Evolutionary conservation across 2,329 filamentous ascomycete species (phyloP).

Genomic region (Hawksworthiomyces lignivorus): DNA sequence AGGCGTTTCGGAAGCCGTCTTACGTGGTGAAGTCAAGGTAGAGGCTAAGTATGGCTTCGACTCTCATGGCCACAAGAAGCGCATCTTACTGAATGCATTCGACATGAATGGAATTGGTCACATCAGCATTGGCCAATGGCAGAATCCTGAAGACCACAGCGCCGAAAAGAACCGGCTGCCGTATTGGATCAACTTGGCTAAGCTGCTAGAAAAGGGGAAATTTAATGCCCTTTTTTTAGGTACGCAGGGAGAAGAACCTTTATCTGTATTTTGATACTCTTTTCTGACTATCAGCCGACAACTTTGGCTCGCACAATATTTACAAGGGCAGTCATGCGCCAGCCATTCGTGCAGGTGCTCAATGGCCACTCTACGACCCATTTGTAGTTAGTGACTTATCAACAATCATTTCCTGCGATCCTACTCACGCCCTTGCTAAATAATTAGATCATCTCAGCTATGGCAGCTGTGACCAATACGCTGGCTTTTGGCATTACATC

Average conservation of each 20-base stretch:
- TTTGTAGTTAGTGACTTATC: too few relatives aligned
- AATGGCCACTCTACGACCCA: conserved; percentile 10
- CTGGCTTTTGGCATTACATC: conserved; percentile 12
- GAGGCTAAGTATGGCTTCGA: conserved; percentile 5
- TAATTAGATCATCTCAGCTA: conserved; percentile 9
- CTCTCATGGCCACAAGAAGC: conserved; percentile 9
- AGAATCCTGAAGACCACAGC: conserved; percentile 12
- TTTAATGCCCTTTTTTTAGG: conserved; percentile 10
- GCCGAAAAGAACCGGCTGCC: conserved; percentile 5
- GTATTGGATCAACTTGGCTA: conserved; percentile 9
- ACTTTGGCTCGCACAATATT: conserved; percentile 5
- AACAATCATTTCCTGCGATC: too few relatives aligned
- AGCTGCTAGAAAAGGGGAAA: conserved; percentile 5
- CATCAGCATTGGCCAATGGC: conserved; percentile 8
- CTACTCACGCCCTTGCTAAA: too few relatives aligned
- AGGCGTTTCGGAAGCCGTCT: conserved; percentile 2
- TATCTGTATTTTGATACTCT: too few relatives aligned
- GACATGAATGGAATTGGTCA: conserved; percentile 13
- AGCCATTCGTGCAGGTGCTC: conserved; percentile 4
- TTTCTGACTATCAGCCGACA: too few relatives aligned
- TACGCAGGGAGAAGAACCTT: too few relatives aligned
- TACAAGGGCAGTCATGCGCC: conserved; percentile 9
- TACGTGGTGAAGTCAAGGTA: conserved; percentile 1
- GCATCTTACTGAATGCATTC: conserved; percentile 11
- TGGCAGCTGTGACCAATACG: conserved; percentile 13